Conservation (phyloP, 1,139 yeast genomes). For the Chernovozyma sophiae-reginae region DNA sequence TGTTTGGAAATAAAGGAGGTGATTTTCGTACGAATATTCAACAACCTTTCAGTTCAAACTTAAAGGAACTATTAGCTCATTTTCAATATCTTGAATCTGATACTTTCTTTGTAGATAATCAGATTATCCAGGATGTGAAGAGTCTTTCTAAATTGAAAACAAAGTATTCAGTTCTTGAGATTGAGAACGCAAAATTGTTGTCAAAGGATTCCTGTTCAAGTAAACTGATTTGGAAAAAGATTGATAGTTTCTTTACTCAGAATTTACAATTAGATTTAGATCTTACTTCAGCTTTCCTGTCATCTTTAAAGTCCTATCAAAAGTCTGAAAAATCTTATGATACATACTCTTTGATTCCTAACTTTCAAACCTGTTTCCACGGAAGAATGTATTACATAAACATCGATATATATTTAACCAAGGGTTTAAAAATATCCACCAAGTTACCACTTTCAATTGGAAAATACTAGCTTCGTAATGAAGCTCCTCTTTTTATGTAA, state of each 20-base stretch:
- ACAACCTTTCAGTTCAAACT: not conserved
- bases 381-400: constrained; percentile 33
- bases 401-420: constrained; percentile 25
- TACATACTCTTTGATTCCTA: constrained; percentile 33
- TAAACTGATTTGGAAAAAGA: not conserved
- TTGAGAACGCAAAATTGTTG: constrained; percentile 1
- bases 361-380: constrained; percentile 34
- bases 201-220: not conserved
- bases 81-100: not conserved
- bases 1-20: constrained; percentile 3
- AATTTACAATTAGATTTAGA: constrained; percentile 1
- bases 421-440: constrained; percentile 23
- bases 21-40: constrained; percentile 1
- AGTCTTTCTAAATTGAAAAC: constrained; percentile 3
- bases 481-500: constrained; percentile 97
- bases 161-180: constrained; percentile 1
- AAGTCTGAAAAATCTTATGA: constrained; percentile 3
- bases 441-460: constrained; percentile 25
- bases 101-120: constrained; percentile 1
- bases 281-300: constrained; percentile 2
- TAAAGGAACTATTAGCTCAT: not conserved
- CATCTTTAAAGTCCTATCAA: no score
- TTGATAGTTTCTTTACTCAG: not conserved
- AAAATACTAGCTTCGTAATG: constrained; percentile 90
- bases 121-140: constrained; percentile 1